These are phyloP conservation scores for Withania somnifera DNA, from an alignment of 305 asterid species.

Conservation along the genomic window DNA sequence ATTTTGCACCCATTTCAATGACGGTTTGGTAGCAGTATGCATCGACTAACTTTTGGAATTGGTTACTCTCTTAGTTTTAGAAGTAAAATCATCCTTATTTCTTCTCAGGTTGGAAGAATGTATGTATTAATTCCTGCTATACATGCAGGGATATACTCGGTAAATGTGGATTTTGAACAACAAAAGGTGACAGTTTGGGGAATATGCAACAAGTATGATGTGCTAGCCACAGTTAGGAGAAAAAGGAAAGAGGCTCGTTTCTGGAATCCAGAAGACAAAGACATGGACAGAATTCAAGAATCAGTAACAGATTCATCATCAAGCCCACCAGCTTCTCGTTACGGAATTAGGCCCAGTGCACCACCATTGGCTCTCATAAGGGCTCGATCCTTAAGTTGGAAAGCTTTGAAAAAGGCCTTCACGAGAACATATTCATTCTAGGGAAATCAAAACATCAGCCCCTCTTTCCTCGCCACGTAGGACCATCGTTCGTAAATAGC, in stretches of 20 bases:
- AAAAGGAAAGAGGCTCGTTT: conserved; percentile 59
- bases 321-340: neutral
- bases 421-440: conserved; percentile 47
- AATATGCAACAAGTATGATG: conserved; percentile 62
- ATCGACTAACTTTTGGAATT: too few species aligned
- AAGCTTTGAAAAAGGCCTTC: conserved; percentile 42
- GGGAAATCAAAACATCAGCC: neutral
- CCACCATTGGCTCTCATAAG: conserved; percentile 31
- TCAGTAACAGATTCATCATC: conserved; percentile 16
- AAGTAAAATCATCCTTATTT: too few species aligned
- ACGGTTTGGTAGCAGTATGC: too few species aligned
- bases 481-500: too few species aligned
- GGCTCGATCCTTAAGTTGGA: conserved; percentile 39
- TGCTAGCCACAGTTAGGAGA: conserved; percentile 25
- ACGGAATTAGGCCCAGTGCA: conserved; percentile 2
- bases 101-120: too few species aligned
- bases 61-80: too few species aligned
- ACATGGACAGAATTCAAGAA: conserved; percentile 3
- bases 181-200: conserved; percentile 89
- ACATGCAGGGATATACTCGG: conserved; percentile 58
- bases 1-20: too few species aligned
- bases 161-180: conserved; percentile 40
- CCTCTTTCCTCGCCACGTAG: too few species aligned
- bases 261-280: conserved; percentile 40
- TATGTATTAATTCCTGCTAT: neutral